These are phyloP conservation scores for Microbotryum lychnidis-dioicae DNA, from an alignment of 1,284 basidiomycete species.

Conservation along the genomic window DNA sequence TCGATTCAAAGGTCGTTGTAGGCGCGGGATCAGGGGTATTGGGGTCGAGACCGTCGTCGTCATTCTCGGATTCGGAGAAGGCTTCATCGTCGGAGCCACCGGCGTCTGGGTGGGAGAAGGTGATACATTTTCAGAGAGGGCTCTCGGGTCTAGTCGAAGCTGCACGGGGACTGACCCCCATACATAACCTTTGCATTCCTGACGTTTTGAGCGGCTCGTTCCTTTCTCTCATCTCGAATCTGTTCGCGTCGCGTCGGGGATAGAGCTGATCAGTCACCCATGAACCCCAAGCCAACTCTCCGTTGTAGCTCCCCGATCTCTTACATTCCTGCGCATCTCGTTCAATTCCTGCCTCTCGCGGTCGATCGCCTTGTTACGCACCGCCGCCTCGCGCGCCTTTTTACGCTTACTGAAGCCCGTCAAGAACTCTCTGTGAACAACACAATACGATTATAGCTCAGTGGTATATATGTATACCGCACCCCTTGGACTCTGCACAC, in stretches of 20 bases:
- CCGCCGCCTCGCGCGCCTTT: slow-evolving; percentile 55
- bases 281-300: too few species aligned
- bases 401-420: slow-evolving; percentile 84
- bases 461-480: too few species aligned
- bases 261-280: too few species aligned
- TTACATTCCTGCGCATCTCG: slow-evolving; percentile 24
- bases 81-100: slow-evolving; percentile 8
- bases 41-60: not conserved
- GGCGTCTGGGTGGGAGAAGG: not conserved
- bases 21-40: not conserved
- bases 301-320: not conserved
- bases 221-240: slow-evolving; percentile 32
- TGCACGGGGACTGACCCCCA: slow-evolving; percentile 21
- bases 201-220: slow-evolving; percentile 32
- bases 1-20: slow-evolving; percentile 13
- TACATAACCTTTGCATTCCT: slow-evolving; percentile 29
- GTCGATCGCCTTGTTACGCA: slow-evolving; percentile 22
- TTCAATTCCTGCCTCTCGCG: slow-evolving; percentile 31
- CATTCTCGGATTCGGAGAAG: not conserved
- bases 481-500: slow-evolving; percentile 18
- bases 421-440: slow-evolving; percentile 57
- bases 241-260: not conserved
- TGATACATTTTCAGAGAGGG: too few species aligned
- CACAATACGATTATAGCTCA: too few species aligned
- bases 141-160: too few species aligned